Evolutionary conservation across 2,329 filamentous ascomycete genomes (phyloP), one percentile per base, ranked within the genome.

Genomic region (Aspergillus floridensis): DNA sequence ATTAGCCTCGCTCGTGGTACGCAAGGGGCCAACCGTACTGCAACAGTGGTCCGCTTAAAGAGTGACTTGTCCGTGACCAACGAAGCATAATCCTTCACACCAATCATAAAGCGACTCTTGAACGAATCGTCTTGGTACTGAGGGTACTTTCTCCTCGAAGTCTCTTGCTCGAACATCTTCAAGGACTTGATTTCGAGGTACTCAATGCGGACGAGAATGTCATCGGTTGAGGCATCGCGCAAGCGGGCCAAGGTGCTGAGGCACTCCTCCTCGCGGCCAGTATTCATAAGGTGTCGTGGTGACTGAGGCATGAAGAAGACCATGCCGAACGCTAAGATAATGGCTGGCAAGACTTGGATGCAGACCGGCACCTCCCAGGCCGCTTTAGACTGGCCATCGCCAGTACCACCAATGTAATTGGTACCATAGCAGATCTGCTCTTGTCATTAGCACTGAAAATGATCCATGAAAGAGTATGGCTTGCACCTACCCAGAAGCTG

Each of bases 161-260:
- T 86, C 32, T 86, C 83, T 71, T 89, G 88, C 76, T 93, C 89
- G 63, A 93, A 93, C 11, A 88, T 72, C 0, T 85, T 86, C 70
- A 91, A 86, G 0, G 89, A 88, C 72, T 90, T 90, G 74, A 93
- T 92, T 71, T 93, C 90, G 14, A 91, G 82, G 70, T 88, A 91
- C 68, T 93, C 90, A 1, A 92, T 81, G 63, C 89, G 84, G 49
- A 93, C 86, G 0, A 91, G 82, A 58, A 90, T 84, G 68, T 92
- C 84, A 65, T 90, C 85, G 11, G 78, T 70, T 0, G 84, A 73
- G 0, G 91, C 80, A 8, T 79, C 81, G n/a, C 90, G 86, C 2
- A 93, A 83, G 31, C 72, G 78, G 0, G 88, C 84, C 1, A 92
- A 79, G 0, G 87, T 85, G 10, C 73, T 70, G 3, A 86, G 82